Conservation (phyloP, 495 filamentous ascomycete genomes). For the Bombardia bombarda region DNA sequence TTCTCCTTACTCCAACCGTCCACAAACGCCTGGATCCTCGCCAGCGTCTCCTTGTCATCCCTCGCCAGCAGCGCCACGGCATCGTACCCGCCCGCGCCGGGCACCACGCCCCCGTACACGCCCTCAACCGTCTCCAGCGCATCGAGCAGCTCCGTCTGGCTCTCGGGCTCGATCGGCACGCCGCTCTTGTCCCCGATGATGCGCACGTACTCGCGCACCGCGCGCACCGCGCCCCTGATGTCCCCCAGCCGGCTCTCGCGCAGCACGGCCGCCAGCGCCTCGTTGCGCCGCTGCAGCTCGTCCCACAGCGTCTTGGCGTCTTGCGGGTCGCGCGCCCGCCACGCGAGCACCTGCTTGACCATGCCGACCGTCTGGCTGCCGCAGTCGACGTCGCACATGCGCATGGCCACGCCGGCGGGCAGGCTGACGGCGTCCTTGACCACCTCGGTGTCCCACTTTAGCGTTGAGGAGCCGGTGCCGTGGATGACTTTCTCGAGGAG, state of each 20-base stretch:
- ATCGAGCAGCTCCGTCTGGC: slow-evolving; percentile 79
- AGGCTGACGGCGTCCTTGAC: slow-evolving; percentile 59
- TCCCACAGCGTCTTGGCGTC: slow-evolving; percentile 65
- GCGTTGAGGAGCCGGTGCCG: slow-evolving; percentile 17
- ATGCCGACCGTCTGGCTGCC: slow-evolving; percentile 89
- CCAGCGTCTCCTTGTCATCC: slow-evolving; percentile 62
- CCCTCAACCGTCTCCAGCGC: slow-evolving; percentile 62
- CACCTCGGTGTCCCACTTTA: slow-evolving; percentile 74
- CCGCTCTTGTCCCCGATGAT: slow-evolving; percentile 64
- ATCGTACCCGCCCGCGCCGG: slow-evolving; percentile 92
- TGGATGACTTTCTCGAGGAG: slow-evolving; percentile 59
- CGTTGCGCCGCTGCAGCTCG: slow-evolving; percentile 65
- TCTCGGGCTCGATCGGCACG: slow-evolving; percentile 85
- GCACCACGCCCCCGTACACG: slow-evolving; percentile 85
- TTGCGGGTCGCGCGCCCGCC: slow-evolving; percentile 61
- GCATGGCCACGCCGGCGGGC: slow-evolving; percentile 64
- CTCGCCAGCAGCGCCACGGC: slow-evolving; percentile 73
- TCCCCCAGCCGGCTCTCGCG: slow-evolving; percentile 30
- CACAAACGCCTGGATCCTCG: slow-evolving; percentile 55
- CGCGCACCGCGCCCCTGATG: slow-evolving; percentile 27
- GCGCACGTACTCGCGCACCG: slow-evolving; percentile 50
- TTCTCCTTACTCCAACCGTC: slow-evolving; percentile 56
- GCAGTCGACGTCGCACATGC: slow-evolving; percentile 95
- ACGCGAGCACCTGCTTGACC: slow-evolving; percentile 83
- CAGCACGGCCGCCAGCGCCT: slow-evolving; percentile 58